Conservation (phyloP, 2,329 filamentous ascomycete species). For the Monosporascus sp. region DNA sequence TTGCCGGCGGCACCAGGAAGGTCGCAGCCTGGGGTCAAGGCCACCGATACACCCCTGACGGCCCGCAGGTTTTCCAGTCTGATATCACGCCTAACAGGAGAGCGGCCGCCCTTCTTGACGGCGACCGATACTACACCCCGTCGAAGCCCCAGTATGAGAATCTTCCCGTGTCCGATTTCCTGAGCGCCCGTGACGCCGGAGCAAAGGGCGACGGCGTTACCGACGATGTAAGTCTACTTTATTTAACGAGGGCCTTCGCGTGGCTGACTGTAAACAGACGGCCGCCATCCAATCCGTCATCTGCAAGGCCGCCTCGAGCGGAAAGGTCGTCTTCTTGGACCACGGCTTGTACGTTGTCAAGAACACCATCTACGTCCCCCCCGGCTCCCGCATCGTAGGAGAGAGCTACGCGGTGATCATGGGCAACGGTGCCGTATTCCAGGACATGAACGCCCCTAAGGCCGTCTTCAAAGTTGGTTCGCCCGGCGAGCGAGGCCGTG, state of each 20-base stretch:
- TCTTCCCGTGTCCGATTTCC: conserved; percentile 50
- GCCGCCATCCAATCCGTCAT: conserved; percentile 53
- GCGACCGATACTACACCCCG: conserved; percentile 49
- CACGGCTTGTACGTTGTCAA: conserved; percentile 50
- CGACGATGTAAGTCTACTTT: conserved; percentile 53
- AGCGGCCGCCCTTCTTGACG: conserved; percentile 49
- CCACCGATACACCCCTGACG: conserved; percentile 49
- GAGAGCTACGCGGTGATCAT: conserved; percentile 37
- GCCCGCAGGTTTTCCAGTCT: conserved; percentile 41
- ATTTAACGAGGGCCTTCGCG: conserved; percentile 31
- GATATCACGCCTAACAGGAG: conserved; percentile 36
- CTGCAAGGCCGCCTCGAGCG: conserved; percentile 38
- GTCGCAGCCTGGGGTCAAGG: conserved; percentile 64
- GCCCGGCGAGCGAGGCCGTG: conserved; percentile 55
- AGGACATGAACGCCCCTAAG: conserved; percentile 51
- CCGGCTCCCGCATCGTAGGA: conserved; percentile 30
- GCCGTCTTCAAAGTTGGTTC: conserved; percentile 62
- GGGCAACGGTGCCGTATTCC: conserved; percentile 51
- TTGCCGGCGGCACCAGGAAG: conserved; percentile 47
- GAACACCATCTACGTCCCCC: conserved; percentile 39
- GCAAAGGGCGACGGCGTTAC: conserved; percentile 65
- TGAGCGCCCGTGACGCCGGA: conserved; percentile 47
- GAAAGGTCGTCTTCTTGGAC: conserved; percentile 51
- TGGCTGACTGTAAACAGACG: conserved; percentile 35
- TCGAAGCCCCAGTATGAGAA: conserved; percentile 69